Base-by-base conservation (phyloP, 2,329 filamentous ascomycete genomes). In the Dissoconium aciculare region DNA sequence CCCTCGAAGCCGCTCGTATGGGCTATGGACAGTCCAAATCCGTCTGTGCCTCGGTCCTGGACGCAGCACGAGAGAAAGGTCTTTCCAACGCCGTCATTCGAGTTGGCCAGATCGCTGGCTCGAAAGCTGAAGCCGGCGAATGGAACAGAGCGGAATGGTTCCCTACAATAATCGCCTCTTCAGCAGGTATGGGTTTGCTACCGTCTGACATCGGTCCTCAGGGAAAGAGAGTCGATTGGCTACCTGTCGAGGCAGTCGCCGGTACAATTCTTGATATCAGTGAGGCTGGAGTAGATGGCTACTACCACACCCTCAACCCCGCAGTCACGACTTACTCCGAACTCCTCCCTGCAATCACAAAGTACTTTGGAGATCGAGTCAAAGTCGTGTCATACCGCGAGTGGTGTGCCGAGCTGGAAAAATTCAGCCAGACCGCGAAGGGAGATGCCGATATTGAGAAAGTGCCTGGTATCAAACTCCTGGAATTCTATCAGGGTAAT, bases 121-220 rank as follows among this genome's bases (percentile, higher is more conserved):
- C 47, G 17, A 38, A 32, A 3, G 14, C 27, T 17, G 32, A 26
- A 23, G 45, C 38, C 6, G 25, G 54, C 1, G 21, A 49, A 3
- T 63, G 59, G 60, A 62, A 58, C 26, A 44, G 45, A 3, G 43
- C 48, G 3, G 60, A 64, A 42, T 62, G 58, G 43, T 49, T 63
- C 4, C 53, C 59, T 2, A 56, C 51, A 40, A 50, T 66, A 14
- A 41, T 64, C 4, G 35, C 53, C 3, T 59, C 54, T 30, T 59
- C 58, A 0, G 38, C 51, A 4, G 45, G 54, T 5, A 39, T 62
- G 1, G 50, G 54, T 0, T 44, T 43, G 3, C 26, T 66, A 1
- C 62, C 63, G 1, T 42, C 49, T 3, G 38, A 45, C 4, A 39
- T 65, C 3, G 56, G 55, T 1, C 19, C 43, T 2, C 41, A 57